phyloP scores from a whole-genome alignment of 192 early-diverging fungal species.

The Oehlia diaphana region DNA sequence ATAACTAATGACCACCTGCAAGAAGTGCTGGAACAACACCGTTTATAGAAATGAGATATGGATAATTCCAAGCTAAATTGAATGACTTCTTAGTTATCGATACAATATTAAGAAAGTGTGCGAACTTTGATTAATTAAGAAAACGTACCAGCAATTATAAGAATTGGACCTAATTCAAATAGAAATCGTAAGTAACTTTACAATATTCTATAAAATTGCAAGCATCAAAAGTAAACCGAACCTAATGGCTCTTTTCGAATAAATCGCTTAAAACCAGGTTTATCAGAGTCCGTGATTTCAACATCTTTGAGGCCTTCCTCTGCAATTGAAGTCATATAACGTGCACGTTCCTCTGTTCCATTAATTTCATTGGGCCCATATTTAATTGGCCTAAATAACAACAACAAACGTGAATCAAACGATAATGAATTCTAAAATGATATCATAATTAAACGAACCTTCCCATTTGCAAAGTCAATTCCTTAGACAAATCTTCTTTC shows the following conservation, averaged over 20 bases:
- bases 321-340: slow-evolving; percentile 69
- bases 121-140: not conserved
- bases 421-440: not conserved
- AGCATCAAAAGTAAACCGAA: slow-evolving; percentile 26
- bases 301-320: slow-evolving; percentile 61
- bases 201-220: slow-evolving; percentile 36
- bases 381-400: slow-evolving; percentile 48
- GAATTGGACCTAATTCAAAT: slow-evolving; percentile 19
- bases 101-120: not conserved
- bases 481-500: slow-evolving; percentile 54
- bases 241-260: slow-evolving; percentile 75
- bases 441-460: slow-evolving; percentile 15
- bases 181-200: slow-evolving; percentile 49
- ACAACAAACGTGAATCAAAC: not conserved
- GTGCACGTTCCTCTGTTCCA: slow-evolving; percentile 67
- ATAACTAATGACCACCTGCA: slow-evolving; percentile 44
- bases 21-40: slow-evolving; percentile 76
- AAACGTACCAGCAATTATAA: slow-evolving; percentile 35
- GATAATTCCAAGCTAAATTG: slow-evolving; percentile 79
- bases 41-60: slow-evolving; percentile 77
- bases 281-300: slow-evolving; percentile 47
- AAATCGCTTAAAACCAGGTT: slow-evolving; percentile 59
- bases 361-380: slow-evolving; percentile 70
- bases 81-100: not conserved
- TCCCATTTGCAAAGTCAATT: slow-evolving; percentile 69